Conservation (phyloP, 805 yeast species). For the Cyberlindnera japonica region DNA sequence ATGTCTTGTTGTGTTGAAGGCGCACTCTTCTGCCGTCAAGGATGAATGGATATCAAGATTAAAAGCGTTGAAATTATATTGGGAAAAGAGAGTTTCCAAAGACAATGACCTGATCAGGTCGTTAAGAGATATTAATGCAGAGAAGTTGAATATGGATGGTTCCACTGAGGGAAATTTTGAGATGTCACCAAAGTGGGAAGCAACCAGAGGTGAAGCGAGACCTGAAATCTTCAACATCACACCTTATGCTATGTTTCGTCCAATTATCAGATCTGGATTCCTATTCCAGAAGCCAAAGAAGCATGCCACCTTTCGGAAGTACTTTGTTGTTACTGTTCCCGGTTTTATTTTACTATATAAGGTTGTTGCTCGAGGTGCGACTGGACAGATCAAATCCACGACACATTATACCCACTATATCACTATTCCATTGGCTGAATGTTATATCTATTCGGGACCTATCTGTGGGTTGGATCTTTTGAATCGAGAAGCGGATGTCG, state of each 20-base stretch:
- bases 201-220: constrained; percentile 50
- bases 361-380: constrained; percentile 42
- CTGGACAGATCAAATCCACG: constrained; percentile 44
- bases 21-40: constrained; percentile 45
- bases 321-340: constrained; percentile 63
- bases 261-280: constrained; percentile 60
- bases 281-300: constrained; percentile 67
- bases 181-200: constrained; percentile 48
- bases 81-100: constrained; percentile 47
- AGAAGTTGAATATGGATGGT: constrained; percentile 48
- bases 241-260: constrained; percentile 53
- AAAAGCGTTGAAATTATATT: constrained; percentile 44
- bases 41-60: constrained; percentile 67
- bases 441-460: constrained; percentile 75
- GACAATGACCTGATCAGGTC: constrained; percentile 33
- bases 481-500: constrained; percentile 42
- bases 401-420: constrained; percentile 49
- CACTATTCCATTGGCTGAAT: constrained; percentile 58
- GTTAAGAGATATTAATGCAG: constrained; percentile 41
- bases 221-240: constrained; percentile 52
- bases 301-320: constrained; percentile 61
- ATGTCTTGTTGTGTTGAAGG: constrained; percentile 46
- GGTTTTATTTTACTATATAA: constrained; percentile 62
- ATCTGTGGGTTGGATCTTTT: constrained; percentile 56
- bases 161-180: constrained; percentile 51